A percentile compares a stretch with the other conserved stretches of the same genome.
Conservation (phyloP, 108 stramenopile genomes). For the Cyclotella baltica region DNA sequence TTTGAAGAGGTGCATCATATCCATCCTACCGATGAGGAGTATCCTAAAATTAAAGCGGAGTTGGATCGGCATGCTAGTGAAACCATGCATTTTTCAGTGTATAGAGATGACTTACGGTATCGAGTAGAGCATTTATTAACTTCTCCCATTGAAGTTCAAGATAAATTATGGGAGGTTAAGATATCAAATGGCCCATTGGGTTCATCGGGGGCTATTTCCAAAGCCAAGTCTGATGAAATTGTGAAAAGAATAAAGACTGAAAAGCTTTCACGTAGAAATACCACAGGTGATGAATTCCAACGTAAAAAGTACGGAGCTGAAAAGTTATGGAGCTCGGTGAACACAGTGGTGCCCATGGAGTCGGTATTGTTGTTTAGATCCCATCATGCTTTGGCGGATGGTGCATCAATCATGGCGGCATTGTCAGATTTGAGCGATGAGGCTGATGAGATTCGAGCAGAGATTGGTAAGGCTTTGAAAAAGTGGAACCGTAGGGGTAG, state of each 20-base stretch:
- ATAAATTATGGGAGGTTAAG: constrained; percentile 62
- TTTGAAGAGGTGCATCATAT: constrained; percentile 58
- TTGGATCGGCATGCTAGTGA: constrained; percentile 61
- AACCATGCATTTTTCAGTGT: constrained; percentile 59
- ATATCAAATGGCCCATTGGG: constrained; percentile 63
- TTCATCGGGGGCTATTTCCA: constrained; percentile 62
- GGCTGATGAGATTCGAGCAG: constrained; percentile 67
- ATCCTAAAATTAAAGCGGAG: constrained; percentile 43
- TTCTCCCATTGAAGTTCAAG: constrained; percentile 63
- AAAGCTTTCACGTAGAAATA: constrained; percentile 18
- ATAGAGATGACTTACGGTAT: constrained; percentile 68
- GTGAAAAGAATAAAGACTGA: constrained; percentile 2
- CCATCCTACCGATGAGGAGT: constrained; percentile 18
- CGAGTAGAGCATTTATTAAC: constrained; percentile 68
- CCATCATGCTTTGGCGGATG: constrained; percentile 88
- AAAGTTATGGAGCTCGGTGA: constrained; percentile 21
- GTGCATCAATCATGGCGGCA: constrained; percentile 73
- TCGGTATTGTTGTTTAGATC: constrained; percentile 80
- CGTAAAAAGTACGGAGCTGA: constrained; percentile 13
- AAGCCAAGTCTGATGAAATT: constrained; percentile 39
- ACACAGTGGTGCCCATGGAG: constrained; percentile 55
- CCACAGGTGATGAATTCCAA: neutral
- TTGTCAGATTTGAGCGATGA: constrained; percentile 83
- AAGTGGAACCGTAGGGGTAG: constrained; percentile 43
- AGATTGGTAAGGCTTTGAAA: constrained; percentile 51